A percentile compares a stretch with the other conserved stretches of the same genome.
These are phyloP conservation scores for Globisporangium splendens DNA, from an alignment of 352 stramenopile genomes.

Conservation along the genomic window DNA sequence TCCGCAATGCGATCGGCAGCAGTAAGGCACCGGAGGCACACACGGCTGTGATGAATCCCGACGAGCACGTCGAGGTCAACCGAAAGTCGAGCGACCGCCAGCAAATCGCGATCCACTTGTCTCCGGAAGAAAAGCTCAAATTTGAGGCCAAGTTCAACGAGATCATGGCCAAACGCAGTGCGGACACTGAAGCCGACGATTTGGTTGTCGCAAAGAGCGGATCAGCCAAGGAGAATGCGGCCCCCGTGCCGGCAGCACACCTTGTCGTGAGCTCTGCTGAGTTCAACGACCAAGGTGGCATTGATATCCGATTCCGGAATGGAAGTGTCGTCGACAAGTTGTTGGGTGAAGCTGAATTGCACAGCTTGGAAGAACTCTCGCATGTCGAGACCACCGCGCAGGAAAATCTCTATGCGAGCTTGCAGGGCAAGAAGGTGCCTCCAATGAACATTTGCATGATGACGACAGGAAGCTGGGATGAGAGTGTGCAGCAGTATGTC, in stretches of 20 bases:
- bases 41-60: conserved; percentile 44
- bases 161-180: conserved; percentile 32
- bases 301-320: conserved; percentile 30
- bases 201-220: no score
- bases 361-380: conserved; percentile 24
- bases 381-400: conserved; percentile 40
- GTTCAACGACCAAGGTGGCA: conserved; percentile 27
- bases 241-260: neutral
- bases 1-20: conserved; percentile 31
- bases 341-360: conserved; percentile 23
- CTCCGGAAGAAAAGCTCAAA: conserved; percentile 31
- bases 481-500: conserved; percentile 71
- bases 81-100: conserved; percentile 23
- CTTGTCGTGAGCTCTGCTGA: conserved; percentile 18
- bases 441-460: conserved; percentile 76
- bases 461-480: conserved; percentile 58
- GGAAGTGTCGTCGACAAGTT: conserved; percentile 20
- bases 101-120: conserved; percentile 45
- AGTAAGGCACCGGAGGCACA: conserved; percentile 43
- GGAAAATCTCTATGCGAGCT: conserved; percentile 52
- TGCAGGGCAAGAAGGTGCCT: conserved; percentile 30
- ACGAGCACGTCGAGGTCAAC: conserved; percentile 35
- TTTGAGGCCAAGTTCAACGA: conserved; percentile 37
- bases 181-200: conserved; percentile 15
- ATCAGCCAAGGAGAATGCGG: no score